phyloP scores from a whole-genome alignment of 208 protist species.

The Trypanosoma platydactyli region DNA sequence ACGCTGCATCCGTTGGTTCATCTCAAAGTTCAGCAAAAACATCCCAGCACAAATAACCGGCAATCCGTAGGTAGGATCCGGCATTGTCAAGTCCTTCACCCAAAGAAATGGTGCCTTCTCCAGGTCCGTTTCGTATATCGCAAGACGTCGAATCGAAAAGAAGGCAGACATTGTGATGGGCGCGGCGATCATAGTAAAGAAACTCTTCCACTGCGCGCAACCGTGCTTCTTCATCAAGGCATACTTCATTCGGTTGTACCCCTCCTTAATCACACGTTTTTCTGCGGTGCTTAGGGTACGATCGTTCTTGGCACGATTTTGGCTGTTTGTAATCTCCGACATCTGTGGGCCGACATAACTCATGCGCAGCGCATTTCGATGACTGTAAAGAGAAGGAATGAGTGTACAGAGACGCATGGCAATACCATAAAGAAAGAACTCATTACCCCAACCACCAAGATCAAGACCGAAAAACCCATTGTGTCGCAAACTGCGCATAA shows the following conservation, averaged over 20 bases:
- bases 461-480: constrained; percentile 76
- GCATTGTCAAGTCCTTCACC: constrained; percentile 84
- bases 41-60: constrained; percentile 77
- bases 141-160: constrained; percentile 76
- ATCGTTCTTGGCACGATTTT: constrained; percentile 81
- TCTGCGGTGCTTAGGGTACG: constrained; percentile 76
- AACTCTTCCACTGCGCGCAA: constrained; percentile 84
- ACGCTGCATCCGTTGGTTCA: constrained; percentile 86
- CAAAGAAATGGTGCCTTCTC: constrained; percentile 85
- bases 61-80: constrained; percentile 79
- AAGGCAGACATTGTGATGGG: constrained; percentile 85
- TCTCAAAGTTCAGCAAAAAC: constrained; percentile 89
- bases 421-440: constrained; percentile 83
- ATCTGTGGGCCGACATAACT: constrained; percentile 72
- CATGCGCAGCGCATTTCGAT: constrained; percentile 85
- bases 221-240: constrained; percentile 82
- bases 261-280: constrained; percentile 84
- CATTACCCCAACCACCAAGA: constrained; percentile 73
- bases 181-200: constrained; percentile 66
- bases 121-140: constrained; percentile 83
- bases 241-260: constrained; percentile 85
- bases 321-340: constrained; percentile 74
- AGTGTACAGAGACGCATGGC: constrained; percentile 76
- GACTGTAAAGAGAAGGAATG: constrained; percentile 74
- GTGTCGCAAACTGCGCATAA: constrained; percentile 73